These are phyloP conservation scores for Coprinopsis marcescibilis DNA, from an alignment of 768 basidiomycete species.

Conservation along the genomic window DNA sequence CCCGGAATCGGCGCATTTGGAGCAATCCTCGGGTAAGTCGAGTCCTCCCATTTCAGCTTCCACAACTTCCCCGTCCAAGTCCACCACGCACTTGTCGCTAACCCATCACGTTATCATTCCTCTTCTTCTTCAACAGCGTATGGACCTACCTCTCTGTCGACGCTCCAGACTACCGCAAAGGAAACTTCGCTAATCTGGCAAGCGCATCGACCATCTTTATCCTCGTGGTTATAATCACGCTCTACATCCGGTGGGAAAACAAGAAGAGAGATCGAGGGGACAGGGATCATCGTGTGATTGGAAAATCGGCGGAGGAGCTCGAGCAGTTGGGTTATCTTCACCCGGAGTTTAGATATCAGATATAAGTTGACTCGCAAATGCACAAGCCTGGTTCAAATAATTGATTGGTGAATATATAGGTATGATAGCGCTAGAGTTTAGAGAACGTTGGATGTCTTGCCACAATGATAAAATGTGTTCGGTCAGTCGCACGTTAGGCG, in stretches of 20 bases:
- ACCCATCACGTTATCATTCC: too few species aligned
- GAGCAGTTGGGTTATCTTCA: conserved; percentile 39
- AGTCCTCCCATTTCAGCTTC: not conserved
- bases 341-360: conserved; percentile 39
- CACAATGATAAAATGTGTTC: too few species aligned
- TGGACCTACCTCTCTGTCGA: conserved; percentile 44
- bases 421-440: too few species aligned
- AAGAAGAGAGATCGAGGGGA: conserved; percentile 36
- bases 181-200: conserved; percentile 41
- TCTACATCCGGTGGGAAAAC: conserved; percentile 39
- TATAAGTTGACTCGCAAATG: too few species aligned
- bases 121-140: conserved; percentile 29
- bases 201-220: conserved; percentile 28
- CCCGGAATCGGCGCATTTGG: conserved; percentile 41
- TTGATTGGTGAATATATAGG: too few species aligned
- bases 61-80: not conserved
- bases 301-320: conserved; percentile 31
- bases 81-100: conserved; percentile 17
- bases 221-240: conserved; percentile 22
- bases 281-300: conserved; percentile 34
- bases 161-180: conserved; percentile 40
- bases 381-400: too few species aligned
- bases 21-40: conserved; percentile 40
- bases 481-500: too few species aligned
- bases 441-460: too few species aligned